Percentiles rank a stretch among this genome's conserved stretches.
These are phyloP conservation scores for Waltiozyma solani DNA, from an alignment of 1,139 yeast species.

Conservation along the genomic window DNA sequence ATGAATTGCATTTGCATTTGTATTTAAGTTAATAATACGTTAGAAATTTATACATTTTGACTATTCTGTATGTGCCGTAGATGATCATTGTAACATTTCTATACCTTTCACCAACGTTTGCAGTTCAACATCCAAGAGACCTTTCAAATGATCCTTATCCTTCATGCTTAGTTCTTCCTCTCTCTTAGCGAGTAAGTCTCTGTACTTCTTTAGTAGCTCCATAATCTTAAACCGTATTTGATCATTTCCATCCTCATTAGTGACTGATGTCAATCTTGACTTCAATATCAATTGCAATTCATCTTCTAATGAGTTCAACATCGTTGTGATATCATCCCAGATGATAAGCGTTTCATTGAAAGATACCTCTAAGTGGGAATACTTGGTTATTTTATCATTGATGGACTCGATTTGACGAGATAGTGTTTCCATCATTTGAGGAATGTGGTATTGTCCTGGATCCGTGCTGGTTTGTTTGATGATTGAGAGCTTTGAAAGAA, in stretches of 20 bases:
- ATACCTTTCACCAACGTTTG: no score
- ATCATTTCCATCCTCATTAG: background rate
- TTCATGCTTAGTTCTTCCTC: no score
- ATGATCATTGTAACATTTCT: no score
- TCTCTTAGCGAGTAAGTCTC: no score
- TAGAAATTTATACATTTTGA: no score
- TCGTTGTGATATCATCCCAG: conserved; percentile 31
- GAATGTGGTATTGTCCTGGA: background rate
- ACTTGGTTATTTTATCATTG: conserved; percentile 16
- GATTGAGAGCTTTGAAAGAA: background rate
- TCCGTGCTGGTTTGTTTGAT: background rate
- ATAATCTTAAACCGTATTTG: conserved; percentile 13
- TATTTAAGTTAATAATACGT: no score
- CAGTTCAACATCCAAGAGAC: no score
- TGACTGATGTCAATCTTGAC: background rate
- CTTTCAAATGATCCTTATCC: no score
- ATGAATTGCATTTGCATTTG: no score
- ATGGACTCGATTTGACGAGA: conserved; percentile 21
- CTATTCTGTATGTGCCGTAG: no score
- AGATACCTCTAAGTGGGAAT: conserved; percentile 13
- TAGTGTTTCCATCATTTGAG: conserved; percentile 19
- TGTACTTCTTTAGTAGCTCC: conserved; percentile 10
- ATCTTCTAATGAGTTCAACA: conserved; percentile 10
- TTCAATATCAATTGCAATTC: conserved; percentile 14
- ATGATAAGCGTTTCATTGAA: conserved; percentile 21